Percentiles rank a stretch among this genome's conserved stretches.
Conservation (phyloP, 2,329 filamentous ascomycete genomes). For the Neofusicoccum sp. region DNA sequence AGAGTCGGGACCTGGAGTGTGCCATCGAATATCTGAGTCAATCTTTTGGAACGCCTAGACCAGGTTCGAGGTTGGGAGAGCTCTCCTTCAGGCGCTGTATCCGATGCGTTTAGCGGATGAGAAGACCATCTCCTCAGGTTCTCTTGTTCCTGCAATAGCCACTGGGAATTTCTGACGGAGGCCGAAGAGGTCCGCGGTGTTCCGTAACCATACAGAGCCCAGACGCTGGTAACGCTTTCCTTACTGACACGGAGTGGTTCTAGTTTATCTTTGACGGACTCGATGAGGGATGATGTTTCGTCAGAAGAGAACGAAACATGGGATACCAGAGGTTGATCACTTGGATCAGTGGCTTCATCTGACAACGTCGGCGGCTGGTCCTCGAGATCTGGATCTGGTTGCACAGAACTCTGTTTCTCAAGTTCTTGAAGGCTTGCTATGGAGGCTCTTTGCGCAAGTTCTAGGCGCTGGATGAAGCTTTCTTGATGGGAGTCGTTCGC, state of each 20-base stretch:
- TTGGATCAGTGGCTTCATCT: too few species aligned
- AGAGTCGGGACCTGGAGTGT: not conserved
- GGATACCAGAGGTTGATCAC: too few species aligned
- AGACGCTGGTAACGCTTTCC: not conserved
- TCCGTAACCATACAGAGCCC: too few species aligned
- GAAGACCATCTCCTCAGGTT: not conserved
- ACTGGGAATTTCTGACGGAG: not conserved
- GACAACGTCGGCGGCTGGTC: too few species aligned
- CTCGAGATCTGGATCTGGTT: too few species aligned
- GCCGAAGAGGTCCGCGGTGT: too few species aligned
- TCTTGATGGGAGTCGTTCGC: not conserved
- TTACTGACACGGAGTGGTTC: too few species aligned
- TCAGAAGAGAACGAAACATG: too few species aligned
- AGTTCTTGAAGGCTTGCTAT: not conserved
- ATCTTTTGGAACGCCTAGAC: not conserved
- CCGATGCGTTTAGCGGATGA: not conserved
- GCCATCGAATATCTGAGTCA: not conserved
- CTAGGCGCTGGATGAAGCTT: not conserved
- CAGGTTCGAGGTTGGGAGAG: not conserved
- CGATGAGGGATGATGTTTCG: too few species aligned
- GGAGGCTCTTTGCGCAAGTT: not conserved
- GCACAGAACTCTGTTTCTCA: not conserved
- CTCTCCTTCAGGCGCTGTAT: too few species aligned
- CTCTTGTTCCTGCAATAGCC: not conserved
- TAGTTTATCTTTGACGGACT: too few species aligned